Percentiles rank a stretch among this genome's conserved stretches.
Conservation (phyloP, 2,329 filamentous ascomycete genomes). For the Ophiostoma piceae region DNA sequence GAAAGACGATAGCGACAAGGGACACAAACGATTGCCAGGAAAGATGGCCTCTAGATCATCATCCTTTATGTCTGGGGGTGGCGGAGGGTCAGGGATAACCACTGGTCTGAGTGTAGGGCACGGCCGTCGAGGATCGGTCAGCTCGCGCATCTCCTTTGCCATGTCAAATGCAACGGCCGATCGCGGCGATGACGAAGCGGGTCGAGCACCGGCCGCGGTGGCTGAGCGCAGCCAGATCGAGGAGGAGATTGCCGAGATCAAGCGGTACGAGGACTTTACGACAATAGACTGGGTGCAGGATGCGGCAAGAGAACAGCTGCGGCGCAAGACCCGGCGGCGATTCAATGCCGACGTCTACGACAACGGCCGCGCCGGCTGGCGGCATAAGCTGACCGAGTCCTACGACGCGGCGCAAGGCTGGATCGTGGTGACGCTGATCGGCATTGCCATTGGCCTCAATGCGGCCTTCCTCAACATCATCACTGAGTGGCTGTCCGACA, state of each 20-base stretch:
- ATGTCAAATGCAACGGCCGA: slow-evolving; percentile 52
- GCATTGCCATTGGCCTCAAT: slow-evolving; percentile 86
- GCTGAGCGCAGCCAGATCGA: slow-evolving; percentile 59
- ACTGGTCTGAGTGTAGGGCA: background rate
- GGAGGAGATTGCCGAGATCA: slow-evolving; percentile 95
- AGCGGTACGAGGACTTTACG: slow-evolving; percentile 97
- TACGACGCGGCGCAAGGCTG: slow-evolving; percentile 97
- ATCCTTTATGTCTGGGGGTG: background rate
- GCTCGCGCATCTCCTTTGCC: slow-evolving; percentile 33
- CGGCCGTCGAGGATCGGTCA: background rate
- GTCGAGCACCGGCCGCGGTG: slow-evolving; percentile 43
- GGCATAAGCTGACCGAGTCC: slow-evolving; percentile 72
- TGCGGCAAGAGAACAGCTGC: slow-evolving; percentile 80
- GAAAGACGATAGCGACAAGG: slow-evolving; percentile 1
- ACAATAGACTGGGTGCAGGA: slow-evolving; percentile 99
- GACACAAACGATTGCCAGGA: background rate
- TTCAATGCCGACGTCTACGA: slow-evolving; percentile 69
- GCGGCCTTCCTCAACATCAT: slow-evolving; percentile 91
- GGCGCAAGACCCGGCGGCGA: slow-evolving; percentile 69
- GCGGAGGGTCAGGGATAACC: background rate
- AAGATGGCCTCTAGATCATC: slow-evolving; percentile 6
- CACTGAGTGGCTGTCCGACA: slow-evolving; percentile 93
- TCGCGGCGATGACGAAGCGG: slow-evolving; percentile 43
- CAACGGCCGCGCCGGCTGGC: slow-evolving; percentile 64
- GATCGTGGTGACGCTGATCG: slow-evolving; percentile 94